Conservation (phyloP, 164 flowering plant genomes). For the Aristolochia contorta region DNA sequence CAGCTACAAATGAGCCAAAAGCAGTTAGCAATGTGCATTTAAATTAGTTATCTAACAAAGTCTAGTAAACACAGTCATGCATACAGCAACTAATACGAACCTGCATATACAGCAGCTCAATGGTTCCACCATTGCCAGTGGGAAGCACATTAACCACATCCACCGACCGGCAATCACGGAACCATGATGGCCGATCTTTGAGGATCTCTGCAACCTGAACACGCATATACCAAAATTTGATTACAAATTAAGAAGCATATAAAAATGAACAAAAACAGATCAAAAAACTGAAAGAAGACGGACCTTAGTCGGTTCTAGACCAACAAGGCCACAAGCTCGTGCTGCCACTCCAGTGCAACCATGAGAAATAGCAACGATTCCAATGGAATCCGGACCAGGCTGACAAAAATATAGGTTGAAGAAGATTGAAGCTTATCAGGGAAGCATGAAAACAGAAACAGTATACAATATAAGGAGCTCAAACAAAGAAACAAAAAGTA, state of each 20-base stretch:
- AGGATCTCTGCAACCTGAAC: conserved; percentile 90
- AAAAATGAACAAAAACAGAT: not conserved
- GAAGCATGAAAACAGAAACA: too few relatives aligned
- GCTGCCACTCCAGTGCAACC: conserved; percentile 96
- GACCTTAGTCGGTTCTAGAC: conserved; percentile 90
- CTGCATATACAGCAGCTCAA: conserved; percentile 97
- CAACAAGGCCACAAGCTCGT: conserved; percentile 92
- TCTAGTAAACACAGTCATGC: too few relatives aligned
- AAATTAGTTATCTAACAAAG: not conserved
- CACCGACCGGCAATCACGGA: conserved; percentile 89
- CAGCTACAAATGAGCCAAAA: conserved; percentile 31
- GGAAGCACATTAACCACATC: conserved; percentile 80
- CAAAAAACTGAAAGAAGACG: conserved; percentile 1
- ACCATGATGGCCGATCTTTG: conserved; percentile 95
- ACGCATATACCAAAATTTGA: not conserved
- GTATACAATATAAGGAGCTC: too few relatives aligned
- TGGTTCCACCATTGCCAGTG: conserved; percentile 94
- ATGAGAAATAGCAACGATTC: conserved; percentile 98
- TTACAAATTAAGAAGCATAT: not conserved
- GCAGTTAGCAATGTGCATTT: not conserved
- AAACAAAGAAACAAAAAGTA: too few relatives aligned
- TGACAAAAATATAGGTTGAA: conserved; percentile 12
- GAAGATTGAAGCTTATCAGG: not conserved
- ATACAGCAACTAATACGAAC: conserved; percentile 20
- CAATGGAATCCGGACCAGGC: conserved; percentile 99